Conservation (phyloP, 2,329 filamentous ascomycete genomes). For the Colletotrichum kahawae region DNA sequence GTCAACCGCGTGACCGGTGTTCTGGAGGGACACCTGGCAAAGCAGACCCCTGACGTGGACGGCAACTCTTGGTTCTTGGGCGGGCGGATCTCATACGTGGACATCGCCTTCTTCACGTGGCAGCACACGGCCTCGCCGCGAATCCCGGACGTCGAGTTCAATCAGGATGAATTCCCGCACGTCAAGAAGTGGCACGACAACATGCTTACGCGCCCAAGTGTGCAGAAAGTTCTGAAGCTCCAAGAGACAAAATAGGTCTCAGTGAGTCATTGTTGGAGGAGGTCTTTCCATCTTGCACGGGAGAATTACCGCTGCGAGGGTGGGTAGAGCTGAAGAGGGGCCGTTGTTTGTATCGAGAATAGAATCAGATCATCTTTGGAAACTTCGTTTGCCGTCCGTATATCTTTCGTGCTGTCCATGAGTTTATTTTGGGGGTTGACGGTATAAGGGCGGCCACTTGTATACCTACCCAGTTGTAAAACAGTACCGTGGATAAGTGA, state of each 20-base stretch:
- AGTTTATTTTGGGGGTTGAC: not conserved
- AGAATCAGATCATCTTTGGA: not conserved
- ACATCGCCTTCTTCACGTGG: conserved; percentile 30
- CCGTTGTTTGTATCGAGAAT: not conserved
- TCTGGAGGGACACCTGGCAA: conserved; percentile 24
- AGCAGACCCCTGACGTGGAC: conserved; percentile 20
- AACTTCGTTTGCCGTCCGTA: not conserved
- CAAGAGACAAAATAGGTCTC: not conserved
- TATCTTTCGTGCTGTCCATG: no score
- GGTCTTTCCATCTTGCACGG: not conserved
- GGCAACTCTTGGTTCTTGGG: conserved; percentile 25
- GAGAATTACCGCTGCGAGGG: not conserved
- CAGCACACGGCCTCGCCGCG: not conserved
- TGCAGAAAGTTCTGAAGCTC: not conserved
- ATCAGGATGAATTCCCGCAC: not conserved
- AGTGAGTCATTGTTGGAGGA: not conserved
- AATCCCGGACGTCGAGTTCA: not conserved
- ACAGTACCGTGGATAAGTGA: no score
- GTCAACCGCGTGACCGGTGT: conserved; percentile 32
- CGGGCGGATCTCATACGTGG: conserved; percentile 27
- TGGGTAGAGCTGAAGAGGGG: not conserved
- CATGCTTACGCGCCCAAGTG: not conserved
- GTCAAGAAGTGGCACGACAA: not conserved
- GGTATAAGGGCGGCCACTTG: not conserved
- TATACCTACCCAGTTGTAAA: no score